Evolutionary conservation across 495 filamentous ascomycete species (phyloP), one percentile per base, ranked within the genome.

Genomic region (Eremomyces bilateralis): DNA sequence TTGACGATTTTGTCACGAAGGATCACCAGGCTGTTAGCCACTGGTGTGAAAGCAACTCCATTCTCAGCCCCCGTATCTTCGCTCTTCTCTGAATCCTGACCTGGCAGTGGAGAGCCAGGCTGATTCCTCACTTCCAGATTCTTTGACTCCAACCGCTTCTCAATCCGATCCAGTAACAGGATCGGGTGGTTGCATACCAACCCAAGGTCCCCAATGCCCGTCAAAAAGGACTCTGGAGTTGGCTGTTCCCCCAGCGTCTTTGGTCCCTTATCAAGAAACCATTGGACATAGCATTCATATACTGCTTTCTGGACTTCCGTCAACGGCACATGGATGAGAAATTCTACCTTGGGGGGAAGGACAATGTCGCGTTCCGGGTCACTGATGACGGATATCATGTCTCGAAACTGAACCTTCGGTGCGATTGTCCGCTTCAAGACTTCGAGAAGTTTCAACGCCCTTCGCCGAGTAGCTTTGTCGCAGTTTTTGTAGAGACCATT

Each of bases 311-410:
- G 84, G 0, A 76, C n/a, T 1, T 53, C 37, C 0, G 78, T 82
- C 20, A 88, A 47, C 3, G 75, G 64, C 4, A 92, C 59, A 0
- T 59, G 71, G 27, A 94, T 62, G 22, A 90, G 60, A 46, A 90
- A 93, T 44, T 95, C 84, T 11, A 61, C 64, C 42, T 92, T 95
- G n/a, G n/a, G n/a, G n/a, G n/a, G n/a, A n/a, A n/a, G n/a, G n/a
- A n/a, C n/a, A n/a, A n/a, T n/a, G n/a, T n/a, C n/a, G n/a, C n/a
- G n/a, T n/a, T n/a, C n/a, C n/a, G n/a, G n/a, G n/a, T n/a, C n/a
- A n/a, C n/a, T n/a, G n/a, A n/a, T n/a, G n/a, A n/a, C n/a, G n/a
- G n/a, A n/a, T n/a, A n/a, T n/a, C n/a, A 76, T 72, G 41, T 77
- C 79, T 8, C 64, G 67, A 25, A 85, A 65, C 44, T 82, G 62